A percentile compares a stretch with the other conserved stretches of the same genome.
Evolutionary conservation across 371 early-diverging fungal genomes (phyloP).

Genomic region (Gilbertella persicaria): DNA sequence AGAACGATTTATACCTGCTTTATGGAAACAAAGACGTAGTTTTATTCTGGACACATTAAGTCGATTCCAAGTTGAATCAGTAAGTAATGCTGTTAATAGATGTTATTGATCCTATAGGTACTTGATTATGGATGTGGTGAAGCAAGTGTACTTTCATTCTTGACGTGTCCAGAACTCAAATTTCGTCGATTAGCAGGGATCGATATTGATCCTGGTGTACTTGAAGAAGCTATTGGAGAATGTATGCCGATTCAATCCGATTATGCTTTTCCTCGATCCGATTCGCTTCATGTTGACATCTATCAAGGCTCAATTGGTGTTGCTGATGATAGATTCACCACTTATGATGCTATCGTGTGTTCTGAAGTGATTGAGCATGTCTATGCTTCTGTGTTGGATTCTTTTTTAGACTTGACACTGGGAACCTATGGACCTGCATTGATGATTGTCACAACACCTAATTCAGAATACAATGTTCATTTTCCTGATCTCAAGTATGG

Average conservation of each 20-base stretch:
- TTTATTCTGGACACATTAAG: constrained; percentile 10
- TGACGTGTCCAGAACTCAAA: constrained; percentile 46
- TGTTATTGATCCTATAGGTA: constrained; percentile 38
- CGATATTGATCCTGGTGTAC: constrained; percentile 49
- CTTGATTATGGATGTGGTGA: constrained; percentile 83
- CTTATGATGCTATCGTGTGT: constrained; percentile 64
- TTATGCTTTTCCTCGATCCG: constrained; percentile 41
- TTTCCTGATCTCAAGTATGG: constrained; percentile 79
- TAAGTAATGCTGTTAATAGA: neutral
- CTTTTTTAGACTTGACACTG: constrained; percentile 61
- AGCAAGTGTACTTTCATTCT: constrained; percentile 58
- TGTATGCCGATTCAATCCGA: constrained; percentile 62
- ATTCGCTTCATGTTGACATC: constrained; percentile 52
- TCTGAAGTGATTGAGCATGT: constrained; percentile 84
- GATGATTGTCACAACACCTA: constrained; percentile 77
- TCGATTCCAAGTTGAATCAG: constrained; percentile 4
- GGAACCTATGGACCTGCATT: constrained; percentile 68
- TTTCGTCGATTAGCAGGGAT: constrained; percentile 63
- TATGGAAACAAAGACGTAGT: constrained; percentile 19
- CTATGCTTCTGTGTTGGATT: constrained; percentile 50
- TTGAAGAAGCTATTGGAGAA: constrained; percentile 44
- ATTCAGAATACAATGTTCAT: constrained; percentile 88
- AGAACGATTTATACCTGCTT: constrained; percentile 13
- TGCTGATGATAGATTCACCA: constrained; percentile 43
- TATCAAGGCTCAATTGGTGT: constrained; percentile 59